Evolutionary conservation across 345 rosid species (phyloP).

Genomic region (Isatis tinctoria): DNA sequence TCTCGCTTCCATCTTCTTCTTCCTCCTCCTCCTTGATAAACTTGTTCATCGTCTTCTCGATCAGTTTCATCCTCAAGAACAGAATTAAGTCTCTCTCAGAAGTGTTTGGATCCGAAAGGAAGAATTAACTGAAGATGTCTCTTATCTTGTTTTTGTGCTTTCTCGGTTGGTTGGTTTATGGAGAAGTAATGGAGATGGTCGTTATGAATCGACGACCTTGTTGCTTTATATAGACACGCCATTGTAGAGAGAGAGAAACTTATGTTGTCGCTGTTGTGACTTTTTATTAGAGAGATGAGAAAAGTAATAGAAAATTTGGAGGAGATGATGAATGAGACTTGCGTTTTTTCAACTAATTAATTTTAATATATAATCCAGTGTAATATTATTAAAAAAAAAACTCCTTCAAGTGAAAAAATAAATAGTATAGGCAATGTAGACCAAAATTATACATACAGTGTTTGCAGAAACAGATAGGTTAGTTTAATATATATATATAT

Average conservation of each 20-base stretch:
- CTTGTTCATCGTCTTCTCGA: slow-evolving; percentile 29
- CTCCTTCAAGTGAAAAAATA: neutral
- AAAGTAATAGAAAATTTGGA: neutral
- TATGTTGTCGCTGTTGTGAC: slow-evolving; percentile 26
- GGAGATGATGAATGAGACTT: slow-evolving; percentile 26
- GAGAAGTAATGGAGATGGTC: slow-evolving; percentile 26
- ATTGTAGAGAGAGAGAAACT: slow-evolving; percentile 28
- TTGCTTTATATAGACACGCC: slow-evolving; percentile 36
- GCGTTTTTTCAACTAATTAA: neutral
- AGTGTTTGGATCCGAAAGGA: neutral
- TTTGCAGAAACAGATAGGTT: too few relatives aligned
- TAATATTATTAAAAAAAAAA: neutral
- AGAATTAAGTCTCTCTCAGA: neutral
- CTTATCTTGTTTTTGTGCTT: neutral
- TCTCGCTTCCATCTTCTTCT: neutral
- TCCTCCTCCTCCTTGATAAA: neutral
- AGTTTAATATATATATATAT: too few relatives aligned
- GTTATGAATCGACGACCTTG: slow-evolving; percentile 29
- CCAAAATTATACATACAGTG: neutral
- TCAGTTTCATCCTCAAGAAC: slow-evolving; percentile 22
- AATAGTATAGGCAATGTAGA: neutral
- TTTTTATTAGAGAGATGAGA: slow-evolving; percentile 14
- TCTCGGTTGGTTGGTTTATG: neutral
- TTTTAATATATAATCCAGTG: too few relatives aligned
- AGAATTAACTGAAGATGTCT: neutral